Evolutionary conservation across 1,284 basidiomycete species (phyloP).

Genomic region (Abortiporus biennis): DNA sequence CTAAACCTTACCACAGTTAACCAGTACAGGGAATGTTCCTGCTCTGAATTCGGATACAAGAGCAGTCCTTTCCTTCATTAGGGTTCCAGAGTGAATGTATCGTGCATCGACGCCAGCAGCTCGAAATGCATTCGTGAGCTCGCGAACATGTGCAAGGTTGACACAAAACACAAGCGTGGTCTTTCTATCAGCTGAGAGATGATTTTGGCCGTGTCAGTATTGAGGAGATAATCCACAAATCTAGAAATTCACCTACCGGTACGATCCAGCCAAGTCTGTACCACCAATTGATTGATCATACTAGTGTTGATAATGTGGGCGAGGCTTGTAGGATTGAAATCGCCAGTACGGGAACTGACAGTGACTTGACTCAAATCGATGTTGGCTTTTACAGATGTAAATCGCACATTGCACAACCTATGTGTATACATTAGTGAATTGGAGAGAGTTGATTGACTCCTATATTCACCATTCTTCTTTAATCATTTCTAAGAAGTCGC

Average conservation of each 20-base stretch:
- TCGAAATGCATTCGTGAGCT: slow-evolving; percentile 72
- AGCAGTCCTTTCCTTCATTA: slow-evolving; percentile 55
- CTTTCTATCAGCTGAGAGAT: slow-evolving; percentile 47
- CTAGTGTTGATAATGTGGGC: slow-evolving; percentile 77
- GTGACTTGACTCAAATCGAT: slow-evolving; percentile 67
- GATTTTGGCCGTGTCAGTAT: not conserved
- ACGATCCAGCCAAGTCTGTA: slow-evolving; percentile 78
- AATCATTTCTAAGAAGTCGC: slow-evolving; percentile 92
- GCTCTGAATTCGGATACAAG: slow-evolving; percentile 67
- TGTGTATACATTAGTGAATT: not conserved
- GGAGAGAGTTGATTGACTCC: not conserved
- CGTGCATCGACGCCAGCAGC: slow-evolving; percentile 82
- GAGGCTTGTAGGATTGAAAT: slow-evolving; percentile 75
- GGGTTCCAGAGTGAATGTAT: slow-evolving; percentile 72
- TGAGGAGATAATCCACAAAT: slow-evolving; percentile 3
- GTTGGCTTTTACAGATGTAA: slow-evolving; percentile 75
- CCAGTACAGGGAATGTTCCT: slow-evolving; percentile 78
- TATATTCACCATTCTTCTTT: slow-evolving; percentile 75
- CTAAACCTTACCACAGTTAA: slow-evolving; percentile 76
- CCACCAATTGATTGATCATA: slow-evolving; percentile 70
- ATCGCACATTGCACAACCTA: slow-evolving; percentile 82
- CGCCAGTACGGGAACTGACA: slow-evolving; percentile 62
- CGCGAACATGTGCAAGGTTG: slow-evolving; percentile 78
- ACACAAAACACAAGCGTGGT: slow-evolving; percentile 93
- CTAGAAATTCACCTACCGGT: slow-evolving; percentile 43